phyloP scores from a whole-genome alignment of 2,329 filamentous ascomycete species.

The Aspergillus caelatus region DNA sequence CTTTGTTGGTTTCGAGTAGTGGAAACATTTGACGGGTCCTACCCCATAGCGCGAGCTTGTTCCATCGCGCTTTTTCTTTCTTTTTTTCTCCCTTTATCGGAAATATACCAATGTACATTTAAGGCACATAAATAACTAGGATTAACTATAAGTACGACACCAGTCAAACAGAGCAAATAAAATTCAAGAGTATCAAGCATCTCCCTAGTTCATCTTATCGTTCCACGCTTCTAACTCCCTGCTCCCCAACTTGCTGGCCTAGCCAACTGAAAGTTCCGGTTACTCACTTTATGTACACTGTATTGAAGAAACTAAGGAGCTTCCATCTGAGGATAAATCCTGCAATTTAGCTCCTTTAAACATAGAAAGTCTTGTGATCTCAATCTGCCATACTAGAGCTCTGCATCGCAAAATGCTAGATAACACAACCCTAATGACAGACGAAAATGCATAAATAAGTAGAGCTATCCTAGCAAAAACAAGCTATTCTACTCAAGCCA shows the following conservation, averaged over 20 bases:
- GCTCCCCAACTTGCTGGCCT: too few relatives aligned
- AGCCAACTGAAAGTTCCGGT: too few relatives aligned
- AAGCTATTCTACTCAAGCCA: background rate
- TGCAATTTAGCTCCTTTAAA: too few relatives aligned
- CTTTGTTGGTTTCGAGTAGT: background rate
- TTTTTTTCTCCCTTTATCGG: background rate
- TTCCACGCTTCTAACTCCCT: too few relatives aligned
- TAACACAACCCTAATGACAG: background rate
- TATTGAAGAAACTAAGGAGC: background rate
- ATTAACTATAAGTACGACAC: too few relatives aligned
- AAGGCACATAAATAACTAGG: too few relatives aligned
- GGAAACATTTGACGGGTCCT: background rate
- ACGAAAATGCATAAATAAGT: background rate
- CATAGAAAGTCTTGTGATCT: background rate
- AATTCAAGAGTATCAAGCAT: too few relatives aligned
- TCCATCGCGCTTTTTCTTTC: background rate
- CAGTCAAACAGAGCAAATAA: too few relatives aligned
- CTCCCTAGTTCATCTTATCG: too few relatives aligned
- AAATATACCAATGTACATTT: background rate
- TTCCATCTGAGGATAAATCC: background rate
- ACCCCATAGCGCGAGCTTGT: background rate
- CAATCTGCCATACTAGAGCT: background rate
- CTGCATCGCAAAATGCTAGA: background rate
- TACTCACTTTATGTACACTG: too few relatives aligned
- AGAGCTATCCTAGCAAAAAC: background rate